Evolutionary conservation across 2,329 filamentous ascomycete species (phyloP), one percentile per base, ranked within the genome.

Genomic region (Diaporthe nobilis): DNA sequence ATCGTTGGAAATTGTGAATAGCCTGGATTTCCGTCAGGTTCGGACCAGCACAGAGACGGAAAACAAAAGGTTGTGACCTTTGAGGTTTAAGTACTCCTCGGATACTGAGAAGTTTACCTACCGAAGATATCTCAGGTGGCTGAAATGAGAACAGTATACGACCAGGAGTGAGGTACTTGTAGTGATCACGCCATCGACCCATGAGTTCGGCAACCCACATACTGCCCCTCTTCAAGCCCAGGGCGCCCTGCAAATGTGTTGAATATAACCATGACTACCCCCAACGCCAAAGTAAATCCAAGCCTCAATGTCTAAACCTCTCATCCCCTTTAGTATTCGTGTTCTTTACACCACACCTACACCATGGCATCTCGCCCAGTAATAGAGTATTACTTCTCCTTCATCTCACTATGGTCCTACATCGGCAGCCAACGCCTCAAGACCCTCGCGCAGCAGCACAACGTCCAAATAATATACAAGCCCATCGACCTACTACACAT

Each of bases 341-440:
- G 22, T 4, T 25, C 5, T 47, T 47, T 3, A 2, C 60, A 44
- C 20, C 15, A 4, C 25, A 25, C 39, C n/a, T 12, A 63, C 60
- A n/a, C 3, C 15, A 70, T 70, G 65, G 28, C 63, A 13, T 42
- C 60, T 7, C 76, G 75, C 60, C 78, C 78, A 20, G 77, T 80
- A 9, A 79, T 80, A 22, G 78, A 79, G 28, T 80, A 79, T 72
- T 82, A 81, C 70, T 82, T 82, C 74, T 82, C 80, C 47, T 82
- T 82, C 77, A 80, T 82, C 53, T 82, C 81, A 1, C 78, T 82
- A 25, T 82, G 80, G 81, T 82, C 81, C 34, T 80, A 81, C 71
- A 78, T 82, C 67, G 81, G 80, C 63, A 82, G 81, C 58, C 79
- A 77, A 2, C 80, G 78, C 22, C 76, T 82, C 20, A 78, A 78